A percentile compares a stretch with the other conserved stretches of the same genome.
Evolutionary conservation across 2,329 filamentous ascomycete species (phyloP).

Genomic region (Zasmidium cellare): DNA sequence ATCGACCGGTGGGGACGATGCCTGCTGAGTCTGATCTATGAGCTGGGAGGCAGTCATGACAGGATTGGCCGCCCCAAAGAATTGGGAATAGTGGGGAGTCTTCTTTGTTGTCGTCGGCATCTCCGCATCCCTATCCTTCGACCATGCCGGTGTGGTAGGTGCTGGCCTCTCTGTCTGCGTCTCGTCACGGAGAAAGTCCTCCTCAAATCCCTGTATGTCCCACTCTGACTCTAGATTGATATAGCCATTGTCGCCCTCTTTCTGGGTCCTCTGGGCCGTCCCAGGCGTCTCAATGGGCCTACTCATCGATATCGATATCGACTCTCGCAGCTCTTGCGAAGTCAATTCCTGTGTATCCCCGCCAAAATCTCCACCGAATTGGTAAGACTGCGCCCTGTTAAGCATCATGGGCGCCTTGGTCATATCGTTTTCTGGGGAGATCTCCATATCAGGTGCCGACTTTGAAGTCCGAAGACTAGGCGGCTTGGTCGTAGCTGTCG

Average conservation of each 20-base stretch:
- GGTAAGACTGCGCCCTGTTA: conserved; percentile 12
- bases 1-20: conserved; percentile 44
- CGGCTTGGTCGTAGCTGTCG: conserved; percentile 3
- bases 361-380: not conserved
- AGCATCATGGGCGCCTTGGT: no score
- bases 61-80: conserved; percentile 37
- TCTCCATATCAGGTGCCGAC: no score
- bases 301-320: not conserved
- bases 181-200: not conserved
- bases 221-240: conserved; percentile 30
- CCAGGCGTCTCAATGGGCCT: not conserved
- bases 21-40: conserved; percentile 47
- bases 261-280: conserved; percentile 15
- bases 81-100: conserved; percentile 44
- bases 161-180: conserved; percentile 26
- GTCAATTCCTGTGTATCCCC: conserved; percentile 48
- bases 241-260: conserved; percentile 32
- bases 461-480: conserved; percentile 23
- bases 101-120: conserved; percentile 40
- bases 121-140: conserved; percentile 42
- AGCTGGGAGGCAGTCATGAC: conserved; percentile 46
- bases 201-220: not conserved
- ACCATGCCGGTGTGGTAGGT: conserved; percentile 45
- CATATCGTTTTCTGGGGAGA: no score
- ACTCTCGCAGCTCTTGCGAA: conserved; percentile 37